Conservation (phyloP, 306 rosid genomes). For the Quercus agrifolia region DNA sequence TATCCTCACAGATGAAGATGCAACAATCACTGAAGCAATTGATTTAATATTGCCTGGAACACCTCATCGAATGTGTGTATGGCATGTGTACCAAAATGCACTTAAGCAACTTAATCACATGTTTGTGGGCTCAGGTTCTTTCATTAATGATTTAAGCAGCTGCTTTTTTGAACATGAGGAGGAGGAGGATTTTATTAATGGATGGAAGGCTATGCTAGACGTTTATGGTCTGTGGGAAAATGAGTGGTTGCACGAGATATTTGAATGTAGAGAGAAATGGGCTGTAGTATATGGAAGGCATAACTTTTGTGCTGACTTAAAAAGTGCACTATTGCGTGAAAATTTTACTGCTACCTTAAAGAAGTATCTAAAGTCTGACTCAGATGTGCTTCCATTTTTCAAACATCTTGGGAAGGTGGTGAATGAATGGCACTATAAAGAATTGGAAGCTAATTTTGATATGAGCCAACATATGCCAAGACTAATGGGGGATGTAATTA, state of each 20-base stretch:
- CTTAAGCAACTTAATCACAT: slow-evolving; percentile 36
- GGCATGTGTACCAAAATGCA: slow-evolving; percentile 58
- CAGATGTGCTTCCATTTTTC: slow-evolving; percentile 36
- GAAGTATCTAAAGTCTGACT: slow-evolving; percentile 39
- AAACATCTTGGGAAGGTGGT: slow-evolving; percentile 48
- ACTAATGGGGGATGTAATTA: slow-evolving; percentile 50
- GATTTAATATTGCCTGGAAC: slow-evolving; percentile 26
- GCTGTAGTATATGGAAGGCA: slow-evolving; percentile 42
- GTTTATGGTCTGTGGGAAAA: slow-evolving; percentile 47
- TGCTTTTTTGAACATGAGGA: slow-evolving; percentile 51
- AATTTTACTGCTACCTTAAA: slow-evolving; percentile 39
- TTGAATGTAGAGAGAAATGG: slow-evolving; percentile 48
- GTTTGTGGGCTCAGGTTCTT: slow-evolving; percentile 30
- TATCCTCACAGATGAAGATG: slow-evolving; percentile 48
- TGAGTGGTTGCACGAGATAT: slow-evolving; percentile 39
- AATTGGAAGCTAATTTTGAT: slow-evolving; percentile 52
- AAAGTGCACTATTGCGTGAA: slow-evolving; percentile 26
- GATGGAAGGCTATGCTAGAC: slow-evolving; percentile 48
- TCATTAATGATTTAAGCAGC: slow-evolving; percentile 38
- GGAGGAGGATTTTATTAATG: slow-evolving; percentile 49
- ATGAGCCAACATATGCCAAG: slow-evolving; percentile 42
- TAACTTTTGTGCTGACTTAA: slow-evolving; percentile 49
- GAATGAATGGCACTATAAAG: slow-evolving; percentile 55
- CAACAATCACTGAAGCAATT: slow-evolving; percentile 35
- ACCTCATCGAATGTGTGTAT: slow-evolving; percentile 39